A percentile compares a stretch with the other conserved stretches of the same genome.
These are phyloP conservation scores for Geoglossum cookeanum DNA, from an alignment of 2,329 filamentous ascomycete genomes.

Conservation along the genomic window DNA sequence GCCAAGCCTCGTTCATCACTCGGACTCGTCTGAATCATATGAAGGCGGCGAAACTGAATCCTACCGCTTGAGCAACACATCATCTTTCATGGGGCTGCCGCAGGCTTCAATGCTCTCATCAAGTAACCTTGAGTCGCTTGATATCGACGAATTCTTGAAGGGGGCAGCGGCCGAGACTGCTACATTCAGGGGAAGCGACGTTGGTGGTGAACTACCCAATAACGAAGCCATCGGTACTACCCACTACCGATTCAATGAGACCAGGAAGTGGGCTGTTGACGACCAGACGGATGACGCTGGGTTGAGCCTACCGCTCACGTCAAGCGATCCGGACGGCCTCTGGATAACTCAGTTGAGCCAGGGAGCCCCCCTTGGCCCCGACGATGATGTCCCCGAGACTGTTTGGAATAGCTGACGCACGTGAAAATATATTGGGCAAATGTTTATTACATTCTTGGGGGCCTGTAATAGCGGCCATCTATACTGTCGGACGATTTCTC, in stretches of 20 bases:
- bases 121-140: conserved; percentile 8
- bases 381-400: not conserved
- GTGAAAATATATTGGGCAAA: not conserved
- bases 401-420: not conserved
- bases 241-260: not conserved
- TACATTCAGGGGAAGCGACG: not conserved
- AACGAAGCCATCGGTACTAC: not conserved
- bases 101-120: conserved; percentile 8
- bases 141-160: conserved; percentile 10
- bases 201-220: not conserved
- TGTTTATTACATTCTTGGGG: not conserved
- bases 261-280: not conserved
- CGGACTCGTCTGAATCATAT: conserved; percentile 4
- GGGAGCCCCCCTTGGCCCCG: not conserved
- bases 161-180: conserved; percentile 12
- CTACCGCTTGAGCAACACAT: conserved; percentile 7
- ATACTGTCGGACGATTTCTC: not conserved
- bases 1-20: conserved; percentile 5
- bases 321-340: not conserved
- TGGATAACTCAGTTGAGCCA: not conserved
- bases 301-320: not conserved
- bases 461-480: not conserved
- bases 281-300: not conserved
- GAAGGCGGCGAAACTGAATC: conserved; percentile 4
- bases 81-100: conserved; percentile 9